These are phyloP conservation scores for Chytriomyces hyalinus DNA, from an alignment of 192 early-diverging fungal genomes.

Conservation along the genomic window DNA sequence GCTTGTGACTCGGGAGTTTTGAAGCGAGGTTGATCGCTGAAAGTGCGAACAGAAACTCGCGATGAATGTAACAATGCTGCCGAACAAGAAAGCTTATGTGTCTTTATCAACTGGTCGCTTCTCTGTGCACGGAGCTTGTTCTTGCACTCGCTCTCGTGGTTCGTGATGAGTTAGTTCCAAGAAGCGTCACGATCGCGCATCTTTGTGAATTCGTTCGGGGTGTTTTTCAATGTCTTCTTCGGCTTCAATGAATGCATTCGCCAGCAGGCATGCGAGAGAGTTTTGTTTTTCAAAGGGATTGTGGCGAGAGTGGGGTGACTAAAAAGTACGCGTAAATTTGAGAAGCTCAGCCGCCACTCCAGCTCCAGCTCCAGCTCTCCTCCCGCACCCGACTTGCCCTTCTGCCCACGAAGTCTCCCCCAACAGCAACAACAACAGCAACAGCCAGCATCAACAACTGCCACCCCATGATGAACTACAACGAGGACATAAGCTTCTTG, in stretches of 20 bases:
- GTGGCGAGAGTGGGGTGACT: not conserved
- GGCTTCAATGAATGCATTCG: conserved; percentile 27
- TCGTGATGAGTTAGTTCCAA: conserved; percentile 21
- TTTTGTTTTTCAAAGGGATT: conserved; percentile 18
- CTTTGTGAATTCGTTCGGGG: conserved; percentile 22
- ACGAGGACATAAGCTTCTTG: too few species aligned
- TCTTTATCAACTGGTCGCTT: not conserved
- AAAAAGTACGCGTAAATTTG: too few species aligned
- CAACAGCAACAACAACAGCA: too few species aligned
- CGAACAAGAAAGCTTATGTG: conserved; percentile 19
- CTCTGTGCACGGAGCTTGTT: not conserved
- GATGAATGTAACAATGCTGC: conserved; percentile 13
- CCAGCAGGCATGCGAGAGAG: conserved; percentile 17
- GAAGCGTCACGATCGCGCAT: conserved; percentile 14
- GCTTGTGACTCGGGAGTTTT: not conserved
- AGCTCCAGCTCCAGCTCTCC: too few species aligned
- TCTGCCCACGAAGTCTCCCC: too few species aligned
- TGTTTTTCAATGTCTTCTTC: conserved; percentile 34
- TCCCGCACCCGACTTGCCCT: too few species aligned
- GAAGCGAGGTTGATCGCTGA: not conserved
- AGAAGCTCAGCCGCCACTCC: too few species aligned
- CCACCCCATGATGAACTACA: too few species aligned
- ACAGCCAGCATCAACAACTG: too few species aligned
- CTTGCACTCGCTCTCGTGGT: not conserved
- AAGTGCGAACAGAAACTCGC: conserved; percentile 15